Conservation (phyloP, 352 stramenopile species). For the Phytophthora quininea region DNA sequence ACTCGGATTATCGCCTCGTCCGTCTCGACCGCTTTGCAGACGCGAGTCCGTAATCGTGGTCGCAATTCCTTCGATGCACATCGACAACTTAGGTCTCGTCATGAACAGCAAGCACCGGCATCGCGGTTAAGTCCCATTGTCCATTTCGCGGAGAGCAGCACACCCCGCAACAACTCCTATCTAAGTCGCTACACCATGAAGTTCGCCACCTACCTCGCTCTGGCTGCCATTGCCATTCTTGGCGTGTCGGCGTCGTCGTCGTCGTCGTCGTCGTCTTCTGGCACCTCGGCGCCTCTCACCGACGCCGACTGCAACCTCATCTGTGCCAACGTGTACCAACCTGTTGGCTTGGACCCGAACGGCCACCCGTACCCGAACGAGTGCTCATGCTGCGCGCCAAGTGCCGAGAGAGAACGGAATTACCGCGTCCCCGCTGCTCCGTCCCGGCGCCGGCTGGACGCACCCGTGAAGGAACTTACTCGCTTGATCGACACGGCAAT, state of each 20-base stretch:
- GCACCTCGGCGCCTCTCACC: not conserved
- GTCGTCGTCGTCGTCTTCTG: too few species aligned
- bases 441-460: too few species aligned
- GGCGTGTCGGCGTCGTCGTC: too few species aligned
- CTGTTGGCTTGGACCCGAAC: constrained; percentile 21
- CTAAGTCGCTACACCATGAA: constrained; percentile 13
- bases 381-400: constrained; percentile 33
- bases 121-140: not conserved
- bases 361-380: constrained; percentile 47
- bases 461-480: too few species aligned
- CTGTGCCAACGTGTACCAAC: not conserved
- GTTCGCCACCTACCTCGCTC: constrained; percentile 10
- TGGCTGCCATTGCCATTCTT: constrained; percentile 12
- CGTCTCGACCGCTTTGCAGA: too few species aligned
- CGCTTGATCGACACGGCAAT: too few species aligned
- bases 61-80: too few species aligned
- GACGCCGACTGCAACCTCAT: not conserved
- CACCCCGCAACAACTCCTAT: not conserved
- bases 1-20: too few species aligned
- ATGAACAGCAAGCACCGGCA: not conserved
- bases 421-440: not conserved
- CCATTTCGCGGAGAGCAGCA: not conserved
- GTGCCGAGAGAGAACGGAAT: constrained; percentile 9
- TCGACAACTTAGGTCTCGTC: not conserved
- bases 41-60: too few species aligned